phyloP scores from a whole-genome alignment of 805 yeast genomes.

The Tetrapisispora namnaoensis region DNA sequence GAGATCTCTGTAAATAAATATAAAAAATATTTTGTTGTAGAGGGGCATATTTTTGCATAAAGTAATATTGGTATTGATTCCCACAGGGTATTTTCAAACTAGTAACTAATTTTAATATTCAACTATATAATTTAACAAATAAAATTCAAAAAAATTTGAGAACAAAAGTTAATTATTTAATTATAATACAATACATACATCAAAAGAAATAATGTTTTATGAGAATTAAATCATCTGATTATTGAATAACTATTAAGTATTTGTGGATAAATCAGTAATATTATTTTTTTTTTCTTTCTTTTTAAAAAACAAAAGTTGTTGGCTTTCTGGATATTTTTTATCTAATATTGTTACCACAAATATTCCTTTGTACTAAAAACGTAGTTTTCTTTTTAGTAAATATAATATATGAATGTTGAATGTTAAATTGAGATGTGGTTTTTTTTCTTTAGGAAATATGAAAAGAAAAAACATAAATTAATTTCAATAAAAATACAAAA shows the following conservation, averaged over 20 bases:
- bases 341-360: not conserved
- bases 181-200: constrained; percentile 2
- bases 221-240: not conserved
- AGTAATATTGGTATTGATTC: too few species aligned
- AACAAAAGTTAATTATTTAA: constrained; percentile 1
- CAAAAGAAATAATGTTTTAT: not conserved
- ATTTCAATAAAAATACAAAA: constrained; percentile 2
- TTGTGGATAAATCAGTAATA: not conserved
- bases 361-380: not conserved
- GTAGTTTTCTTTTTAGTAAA: not conserved
- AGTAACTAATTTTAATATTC: not conserved
- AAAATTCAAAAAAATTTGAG: not conserved
- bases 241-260: not conserved
- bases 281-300: not conserved
- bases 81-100: too few species aligned
- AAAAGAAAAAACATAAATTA: not conserved
- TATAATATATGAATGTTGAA: not conserved
- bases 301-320: too few species aligned
- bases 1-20: constrained; percentile 26
- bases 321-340: not conserved
- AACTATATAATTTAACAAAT: not conserved
- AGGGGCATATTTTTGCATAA: not conserved
- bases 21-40: not conserved
- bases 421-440: not conserved
- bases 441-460: not conserved